Percentiles rank a stretch among this genome's conserved stretches.
phyloP scores from a whole-genome alignment of 192 early-diverging fungal species.

The Podila epicladia region DNA sequence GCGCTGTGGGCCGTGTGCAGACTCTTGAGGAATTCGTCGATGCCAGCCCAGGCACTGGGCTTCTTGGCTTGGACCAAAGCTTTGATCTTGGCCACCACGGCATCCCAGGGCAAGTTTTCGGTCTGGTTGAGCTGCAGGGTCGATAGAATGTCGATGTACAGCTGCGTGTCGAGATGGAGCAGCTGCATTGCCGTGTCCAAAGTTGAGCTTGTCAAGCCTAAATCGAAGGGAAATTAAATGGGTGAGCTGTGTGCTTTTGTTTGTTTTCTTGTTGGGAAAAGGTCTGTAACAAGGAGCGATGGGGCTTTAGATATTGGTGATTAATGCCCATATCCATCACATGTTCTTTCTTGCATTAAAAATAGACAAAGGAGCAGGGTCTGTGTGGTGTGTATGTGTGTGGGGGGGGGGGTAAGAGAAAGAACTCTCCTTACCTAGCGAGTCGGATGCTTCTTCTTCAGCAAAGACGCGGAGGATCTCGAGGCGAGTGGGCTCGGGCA shows the following conservation, averaged over 20 bases:
- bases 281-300: neutral
- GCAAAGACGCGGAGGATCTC: constrained; percentile 53
- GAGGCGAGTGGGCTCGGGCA: constrained; percentile 36
- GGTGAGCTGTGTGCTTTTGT: neutral
- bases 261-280: neutral
- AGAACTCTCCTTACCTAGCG: constrained; percentile 39
- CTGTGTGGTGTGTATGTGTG: neutral
- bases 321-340: too few species aligned
- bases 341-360: neutral
- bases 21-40: constrained; percentile 45
- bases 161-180: constrained; percentile 46
- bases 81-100: constrained; percentile 44
- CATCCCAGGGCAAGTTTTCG: constrained; percentile 54
- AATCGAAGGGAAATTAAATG: neutral
- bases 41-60: constrained; percentile 37
- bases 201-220: constrained; percentile 38
- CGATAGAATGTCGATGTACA: constrained; percentile 53
- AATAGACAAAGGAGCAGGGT: neutral
- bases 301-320: neutral
- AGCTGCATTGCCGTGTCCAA: constrained; percentile 39
- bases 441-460: constrained; percentile 51
- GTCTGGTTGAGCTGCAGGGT: constrained; percentile 54
- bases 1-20: constrained; percentile 32
- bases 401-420: neutral
- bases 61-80: constrained; percentile 26